Evolutionary conservation across 768 basidiomycete genomes (phyloP), one percentile per base, ranked within the genome.

Genomic region (Sistotremastrum niveocremeum): DNA sequence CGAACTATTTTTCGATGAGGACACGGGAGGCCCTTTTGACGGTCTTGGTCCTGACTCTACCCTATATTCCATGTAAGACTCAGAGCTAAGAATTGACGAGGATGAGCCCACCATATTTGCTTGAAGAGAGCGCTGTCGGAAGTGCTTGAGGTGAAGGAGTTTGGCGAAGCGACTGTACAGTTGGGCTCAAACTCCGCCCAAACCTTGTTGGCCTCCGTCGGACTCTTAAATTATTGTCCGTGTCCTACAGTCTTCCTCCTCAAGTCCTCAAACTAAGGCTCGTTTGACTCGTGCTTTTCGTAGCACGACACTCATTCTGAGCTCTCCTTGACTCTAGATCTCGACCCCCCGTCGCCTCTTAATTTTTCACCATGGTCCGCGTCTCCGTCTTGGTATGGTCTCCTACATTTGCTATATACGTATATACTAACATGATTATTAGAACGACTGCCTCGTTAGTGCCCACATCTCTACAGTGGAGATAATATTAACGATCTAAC

Each of bases 41-140:
- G 54, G 95, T 99, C 74, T 99, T 99, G 60, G 95, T 99, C 64
- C 95, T 87, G 71, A 99, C 94, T 62, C 95, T 91, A 66, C 95
- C 95, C 95, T 97, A 63, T 50, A 44, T 51, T 56, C 58, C 49
- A 55, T 54, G 55, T 52, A 53, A 54, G 60, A 51, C 45, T 55
- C 20, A 20, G 20, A 20, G 20, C 20, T 20, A 20, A 20, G 20
- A 20, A 20, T 20, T 20, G 20, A 20, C 20, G 20, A 20, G 20
- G 20, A 20, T 20, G 20, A 20, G 20, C 20, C 20, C 20, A 20
- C 20, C 20, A 20, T 20, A 20, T 20, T 20, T 20, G 20, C 20
- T 20, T 20, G 20, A 20, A 20, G 20, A 20, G 20, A 20, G 20
- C 20, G 20, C 20, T 20, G 20, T 20, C 20, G 20, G 20, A 20